A percentile compares a stretch with the other conserved stretches of the same genome.
These are phyloP conservation scores for Solanum etuberosum DNA, from an alignment of 257 asterid genomes.

Conservation along the genomic window DNA sequence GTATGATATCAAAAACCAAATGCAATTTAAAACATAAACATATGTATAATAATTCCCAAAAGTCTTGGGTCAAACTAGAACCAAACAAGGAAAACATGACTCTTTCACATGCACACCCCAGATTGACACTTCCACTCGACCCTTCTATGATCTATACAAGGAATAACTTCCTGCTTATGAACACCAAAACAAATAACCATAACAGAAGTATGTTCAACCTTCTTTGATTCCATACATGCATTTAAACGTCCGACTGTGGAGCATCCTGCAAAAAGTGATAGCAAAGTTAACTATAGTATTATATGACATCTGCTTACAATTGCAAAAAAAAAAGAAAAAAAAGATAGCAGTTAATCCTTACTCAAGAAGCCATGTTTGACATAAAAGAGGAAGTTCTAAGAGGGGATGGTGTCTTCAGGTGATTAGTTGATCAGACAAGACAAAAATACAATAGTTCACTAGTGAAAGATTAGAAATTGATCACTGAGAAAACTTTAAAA, in stretches of 20 bases:
- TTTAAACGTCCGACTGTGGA: conserved; percentile 31
- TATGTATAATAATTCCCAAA: background rate
- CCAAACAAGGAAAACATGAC: conserved; percentile 6
- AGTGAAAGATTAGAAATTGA: background rate
- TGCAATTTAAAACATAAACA: background rate
- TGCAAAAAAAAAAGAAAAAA: background rate
- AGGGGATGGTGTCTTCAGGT: background rate
- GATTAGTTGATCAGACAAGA: background rate
- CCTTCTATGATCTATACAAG: conserved; percentile 31
- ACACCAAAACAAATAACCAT: conserved; percentile 12
- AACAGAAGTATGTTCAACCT: background rate
- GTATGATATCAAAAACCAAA: background rate
- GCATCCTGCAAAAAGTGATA: conserved; percentile 24
- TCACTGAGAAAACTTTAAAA: background rate
- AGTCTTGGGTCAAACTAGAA: background rate
- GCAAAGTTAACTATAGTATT: background rate
- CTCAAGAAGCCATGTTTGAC: background rate
- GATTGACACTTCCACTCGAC: conserved; percentile 18
- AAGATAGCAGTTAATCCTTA: background rate
- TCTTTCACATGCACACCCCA: background rate
- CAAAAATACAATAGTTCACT: background rate
- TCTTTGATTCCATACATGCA: background rate
- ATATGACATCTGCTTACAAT: background rate
- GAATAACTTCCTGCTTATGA: conserved; percentile 17
- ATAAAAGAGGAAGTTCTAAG: background rate